Evolutionary conservation across 2,329 filamentous ascomycete species (phyloP), one percentile per base, ranked within the genome.

Genomic region (Cladophialophora exuberans): DNA sequence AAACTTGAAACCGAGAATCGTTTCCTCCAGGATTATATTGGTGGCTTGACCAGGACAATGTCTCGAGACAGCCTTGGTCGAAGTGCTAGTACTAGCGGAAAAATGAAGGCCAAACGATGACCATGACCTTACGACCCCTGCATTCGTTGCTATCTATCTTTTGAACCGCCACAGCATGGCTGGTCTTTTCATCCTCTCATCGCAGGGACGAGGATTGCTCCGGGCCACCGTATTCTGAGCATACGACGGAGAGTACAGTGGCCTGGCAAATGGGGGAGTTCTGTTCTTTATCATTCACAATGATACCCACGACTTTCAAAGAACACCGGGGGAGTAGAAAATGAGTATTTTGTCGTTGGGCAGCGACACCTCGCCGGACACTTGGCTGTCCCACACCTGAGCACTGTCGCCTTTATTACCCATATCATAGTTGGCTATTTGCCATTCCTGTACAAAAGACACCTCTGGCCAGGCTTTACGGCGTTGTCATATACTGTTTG

Each of bases 1-100:
- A 97, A 96, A 74, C 84, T 99, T 51, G 92, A 97, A 73, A 94
- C 83, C 72, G 92, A 97, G 72, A 99, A 99, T 80, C 93, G 91
- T 67, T 97, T 97, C 69, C 76, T 99, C 43, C 93, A 97, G 73
- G 96, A 96, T 72, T 97, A 97, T 71, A 97, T 97, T 66, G 93
- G 93, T 62, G 93, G 96, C 68, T 80, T 97, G 52, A 97, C 96
- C 83, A 89, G 90, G 66, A 85, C 83, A 51, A 77, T 79, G 76
- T 74, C 74, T 52, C 76, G 74, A 64, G 80, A 78, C 65, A 84
- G 84, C 67, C 56, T 64, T 23, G 59, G 54, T 25, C 55, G 59
- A 46, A 63, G 61, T 44, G 55, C 58, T 13, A 65, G 62, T 44
- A 59, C 56, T 11, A 60, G 54, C 43, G 52, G 50, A 26, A 56